phyloP scores from a whole-genome alignment of 2,329 filamentous ascomycete species.

The Tolypocladium pustulatum region DNA sequence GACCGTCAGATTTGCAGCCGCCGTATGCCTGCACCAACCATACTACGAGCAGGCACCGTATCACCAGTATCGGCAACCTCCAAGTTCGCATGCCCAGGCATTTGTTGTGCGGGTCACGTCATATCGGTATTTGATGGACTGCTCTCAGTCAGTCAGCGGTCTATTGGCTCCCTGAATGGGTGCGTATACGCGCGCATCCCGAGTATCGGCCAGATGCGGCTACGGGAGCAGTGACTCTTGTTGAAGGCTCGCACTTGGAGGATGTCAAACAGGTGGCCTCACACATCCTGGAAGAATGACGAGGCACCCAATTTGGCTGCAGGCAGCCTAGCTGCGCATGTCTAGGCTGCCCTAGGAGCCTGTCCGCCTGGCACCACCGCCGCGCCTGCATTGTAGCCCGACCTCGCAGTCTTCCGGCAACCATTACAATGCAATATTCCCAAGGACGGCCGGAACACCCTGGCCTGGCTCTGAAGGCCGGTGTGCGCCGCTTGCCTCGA shows the following conservation, averaged over 20 bases:
- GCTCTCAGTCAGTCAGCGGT: background rate
- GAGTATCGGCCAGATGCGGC: background rate
- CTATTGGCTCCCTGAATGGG: background rate
- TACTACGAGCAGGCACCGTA: background rate
- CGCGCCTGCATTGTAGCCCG: background rate
- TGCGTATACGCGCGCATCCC: background rate
- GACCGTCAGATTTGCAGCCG: background rate
- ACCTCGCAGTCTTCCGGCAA: background rate
- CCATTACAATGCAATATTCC: background rate
- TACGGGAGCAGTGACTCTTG: background rate
- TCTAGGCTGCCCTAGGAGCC: background rate
- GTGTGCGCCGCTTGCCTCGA: background rate
- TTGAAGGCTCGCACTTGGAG: background rate
- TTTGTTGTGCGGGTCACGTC: background rate
- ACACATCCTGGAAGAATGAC: background rate
- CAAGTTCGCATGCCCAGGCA: background rate
- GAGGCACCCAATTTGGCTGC: background rate
- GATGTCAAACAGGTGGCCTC: background rate
- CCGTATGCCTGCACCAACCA: background rate
- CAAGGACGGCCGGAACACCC: background rate
- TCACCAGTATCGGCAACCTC: background rate
- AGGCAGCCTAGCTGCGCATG: background rate
- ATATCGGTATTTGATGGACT: background rate
- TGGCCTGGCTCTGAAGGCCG: background rate
- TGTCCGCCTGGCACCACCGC: background rate